Conservation (phyloP, 2,329 filamentous ascomycete genomes). For the Pestalotiopsis sp. region DNA sequence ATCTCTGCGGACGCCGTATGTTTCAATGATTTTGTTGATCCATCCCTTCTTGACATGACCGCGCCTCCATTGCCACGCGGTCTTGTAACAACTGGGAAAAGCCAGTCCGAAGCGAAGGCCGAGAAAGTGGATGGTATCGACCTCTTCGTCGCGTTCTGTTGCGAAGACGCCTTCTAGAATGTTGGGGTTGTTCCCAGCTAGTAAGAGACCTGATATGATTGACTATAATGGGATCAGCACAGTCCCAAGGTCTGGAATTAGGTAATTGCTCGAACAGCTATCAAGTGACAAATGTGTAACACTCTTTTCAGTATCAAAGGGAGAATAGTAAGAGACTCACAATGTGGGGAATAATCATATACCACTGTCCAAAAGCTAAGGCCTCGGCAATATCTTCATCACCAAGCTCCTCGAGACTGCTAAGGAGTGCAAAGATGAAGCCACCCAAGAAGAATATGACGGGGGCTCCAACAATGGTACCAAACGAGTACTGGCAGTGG, state of each 20-base stretch:
- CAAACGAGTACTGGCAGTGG: constrained; percentile 1
- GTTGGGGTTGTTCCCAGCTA: constrained; percentile 2
- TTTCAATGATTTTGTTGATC: constrained; percentile 6
- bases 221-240: neutral
- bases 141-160: constrained; percentile 1
- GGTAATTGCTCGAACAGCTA: neutral
- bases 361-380: constrained; percentile 4
- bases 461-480: constrained; percentile 3
- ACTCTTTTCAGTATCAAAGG: neutral
- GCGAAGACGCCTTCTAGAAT: constrained; percentile 1
- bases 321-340: neutral
- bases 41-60: constrained; percentile 9
- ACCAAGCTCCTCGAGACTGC: neutral
- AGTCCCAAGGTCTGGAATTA: too few relatives aligned
- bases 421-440: neutral
- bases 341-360: constrained; percentile 4
- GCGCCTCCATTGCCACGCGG: constrained; percentile 7
- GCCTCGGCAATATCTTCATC: constrained; percentile 7
- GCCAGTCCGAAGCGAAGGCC: constrained; percentile 9
- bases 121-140: neutral
- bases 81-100: constrained; percentile 10
- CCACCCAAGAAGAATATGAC: constrained; percentile 2
- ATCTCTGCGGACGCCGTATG: neutral
- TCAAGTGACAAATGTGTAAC: neutral
- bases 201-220: constrained; percentile 1